Percentiles rank a stretch among this genome's conserved stretches.
These are phyloP conservation scores for Trametes cinnabarina DNA, from an alignment of 768 basidiomycete genomes.

Conservation along the genomic window DNA sequence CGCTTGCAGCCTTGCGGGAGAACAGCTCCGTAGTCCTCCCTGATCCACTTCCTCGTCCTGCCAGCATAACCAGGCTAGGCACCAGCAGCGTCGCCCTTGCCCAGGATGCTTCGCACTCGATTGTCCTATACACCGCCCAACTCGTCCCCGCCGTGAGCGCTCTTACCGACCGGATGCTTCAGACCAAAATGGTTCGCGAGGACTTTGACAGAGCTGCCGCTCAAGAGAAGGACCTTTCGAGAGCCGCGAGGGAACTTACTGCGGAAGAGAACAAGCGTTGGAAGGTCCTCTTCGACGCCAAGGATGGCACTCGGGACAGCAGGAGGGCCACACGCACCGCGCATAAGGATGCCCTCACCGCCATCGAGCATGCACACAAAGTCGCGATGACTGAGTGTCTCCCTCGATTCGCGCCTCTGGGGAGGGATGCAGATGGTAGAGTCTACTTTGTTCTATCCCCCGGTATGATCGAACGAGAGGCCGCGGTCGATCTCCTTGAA, in stretches of 20 bases:
- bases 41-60: slow-evolving; percentile 58
- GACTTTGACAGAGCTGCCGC: slow-evolving; percentile 60
- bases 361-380: slow-evolving; percentile 57
- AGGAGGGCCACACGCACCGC: slow-evolving; percentile 32
- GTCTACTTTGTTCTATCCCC: slow-evolving; percentile 68
- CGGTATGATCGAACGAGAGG: slow-evolving; percentile 54
- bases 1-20: slow-evolving; percentile 49
- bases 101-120: slow-evolving; percentile 12
- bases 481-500: slow-evolving; percentile 35
- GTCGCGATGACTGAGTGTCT: slow-evolving; percentile 44
- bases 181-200: slow-evolving; percentile 48
- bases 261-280: slow-evolving; percentile 60
- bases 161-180: slow-evolving; percentile 52
- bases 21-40: slow-evolving; percentile 41
- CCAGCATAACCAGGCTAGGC: slow-evolving; percentile 37
- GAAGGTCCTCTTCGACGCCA: slow-evolving; percentile 37
- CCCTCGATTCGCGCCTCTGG: slow-evolving; percentile 60
- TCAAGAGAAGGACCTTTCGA: slow-evolving; percentile 52
- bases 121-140: slow-evolving; percentile 50
- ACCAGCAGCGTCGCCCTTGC: slow-evolving; percentile 42
- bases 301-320: slow-evolving; percentile 29
- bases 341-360: slow-evolving; percentile 49
- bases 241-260: slow-evolving; percentile 50
- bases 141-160: slow-evolving; percentile 64
- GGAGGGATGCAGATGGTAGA: slow-evolving; percentile 66